A percentile compares a stretch with the other conserved stretches of the same genome.
Evolutionary conservation across 305 asterid species (phyloP).

Genomic region (Fraxinus paxiana): DNA sequence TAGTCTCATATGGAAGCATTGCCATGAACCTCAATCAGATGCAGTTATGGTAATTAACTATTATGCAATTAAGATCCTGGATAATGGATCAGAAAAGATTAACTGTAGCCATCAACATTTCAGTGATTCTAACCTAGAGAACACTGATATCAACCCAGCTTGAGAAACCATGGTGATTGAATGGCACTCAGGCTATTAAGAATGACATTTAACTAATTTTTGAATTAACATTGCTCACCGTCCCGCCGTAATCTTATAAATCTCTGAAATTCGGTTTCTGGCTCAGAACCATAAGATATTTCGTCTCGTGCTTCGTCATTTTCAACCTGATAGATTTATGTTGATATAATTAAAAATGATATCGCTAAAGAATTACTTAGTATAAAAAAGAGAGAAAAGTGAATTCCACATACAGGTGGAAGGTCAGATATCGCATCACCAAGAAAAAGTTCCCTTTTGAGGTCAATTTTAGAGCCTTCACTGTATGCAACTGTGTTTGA

Average conservation of each 20-base stretch:
- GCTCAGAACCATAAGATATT: constrained; percentile 22
- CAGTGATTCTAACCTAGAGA: background rate
- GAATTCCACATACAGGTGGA: constrained; percentile 20
- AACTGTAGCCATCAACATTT: background rate
- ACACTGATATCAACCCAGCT: background rate
- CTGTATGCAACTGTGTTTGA: constrained; percentile 33
- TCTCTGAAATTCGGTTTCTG: constrained; percentile 29
- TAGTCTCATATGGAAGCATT: background rate
- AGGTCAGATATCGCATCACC: constrained; percentile 41
- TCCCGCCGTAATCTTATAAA: constrained; percentile 30
- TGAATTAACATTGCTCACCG: constrained; percentile 25
- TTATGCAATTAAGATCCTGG: background rate
- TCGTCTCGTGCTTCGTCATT: constrained; percentile 35
- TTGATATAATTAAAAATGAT: background rate
- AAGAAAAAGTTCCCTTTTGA: constrained; percentile 28
- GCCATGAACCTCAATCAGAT: background rate
- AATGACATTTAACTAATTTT: background rate
- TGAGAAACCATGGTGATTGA: background rate
- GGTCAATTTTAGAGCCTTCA: constrained; percentile 11
- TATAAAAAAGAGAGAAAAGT: background rate
- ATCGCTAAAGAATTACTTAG: background rate
- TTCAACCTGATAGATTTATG: constrained; percentile 19
- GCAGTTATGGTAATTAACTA: background rate
- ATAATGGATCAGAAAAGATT: background rate
- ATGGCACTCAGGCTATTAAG: background rate